A percentile compares a stretch with the other conserved stretches of the same genome.
phyloP scores from a whole-genome alignment of 2,329 filamentous ascomycete genomes.

The Fusarium duplospermum region DNA sequence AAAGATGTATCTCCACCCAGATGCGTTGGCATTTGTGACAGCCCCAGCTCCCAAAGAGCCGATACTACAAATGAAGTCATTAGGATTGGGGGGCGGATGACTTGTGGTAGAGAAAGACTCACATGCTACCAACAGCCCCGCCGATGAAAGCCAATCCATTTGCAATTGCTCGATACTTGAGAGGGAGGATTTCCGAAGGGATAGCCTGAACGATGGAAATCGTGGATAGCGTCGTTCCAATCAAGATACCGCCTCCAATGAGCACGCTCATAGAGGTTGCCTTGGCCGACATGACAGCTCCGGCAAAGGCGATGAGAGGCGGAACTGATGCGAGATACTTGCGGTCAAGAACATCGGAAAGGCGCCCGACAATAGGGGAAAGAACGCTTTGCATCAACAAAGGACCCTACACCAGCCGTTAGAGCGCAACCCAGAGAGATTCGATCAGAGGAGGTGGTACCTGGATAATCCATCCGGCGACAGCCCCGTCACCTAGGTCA shows the following conservation, averaged over 20 bases:
- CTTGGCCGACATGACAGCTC: conserved; percentile 10
- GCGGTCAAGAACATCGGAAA: conserved; percentile 15
- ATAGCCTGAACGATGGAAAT: conserved; percentile 12
- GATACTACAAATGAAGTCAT: background rate
- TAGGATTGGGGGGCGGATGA: background rate
- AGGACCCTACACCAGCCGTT: background rate
- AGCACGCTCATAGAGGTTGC: conserved; percentile 11
- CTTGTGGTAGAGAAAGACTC: background rate
- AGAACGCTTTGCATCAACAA: conserved; percentile 11
- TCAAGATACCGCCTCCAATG: conserved; percentile 5
- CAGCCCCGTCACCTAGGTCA: conserved; percentile 5
- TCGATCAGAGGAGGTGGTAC: background rate
- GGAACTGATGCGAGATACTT: conserved; percentile 14
- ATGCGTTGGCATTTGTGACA: conserved; percentile 4
- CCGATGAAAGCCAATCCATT: conserved; percentile 13
- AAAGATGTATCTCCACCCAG: conserved; percentile 16
- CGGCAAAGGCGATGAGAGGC: conserved; percentile 9
- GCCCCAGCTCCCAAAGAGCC: conserved; percentile 10
- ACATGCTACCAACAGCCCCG: conserved; percentile 8
- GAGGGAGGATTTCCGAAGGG: conserved; percentile 11
- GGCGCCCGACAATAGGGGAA: conserved; percentile 8
- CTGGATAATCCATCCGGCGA: conserved; percentile 14
- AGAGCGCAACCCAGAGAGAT: background rate
- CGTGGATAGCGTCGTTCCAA: conserved; percentile 8
- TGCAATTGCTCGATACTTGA: conserved; percentile 12